Percentiles rank a stretch among this genome's conserved stretches.
Evolutionary conservation across 768 basidiomycete species (phyloP).

Genomic region (Collybia sp.): DNA sequence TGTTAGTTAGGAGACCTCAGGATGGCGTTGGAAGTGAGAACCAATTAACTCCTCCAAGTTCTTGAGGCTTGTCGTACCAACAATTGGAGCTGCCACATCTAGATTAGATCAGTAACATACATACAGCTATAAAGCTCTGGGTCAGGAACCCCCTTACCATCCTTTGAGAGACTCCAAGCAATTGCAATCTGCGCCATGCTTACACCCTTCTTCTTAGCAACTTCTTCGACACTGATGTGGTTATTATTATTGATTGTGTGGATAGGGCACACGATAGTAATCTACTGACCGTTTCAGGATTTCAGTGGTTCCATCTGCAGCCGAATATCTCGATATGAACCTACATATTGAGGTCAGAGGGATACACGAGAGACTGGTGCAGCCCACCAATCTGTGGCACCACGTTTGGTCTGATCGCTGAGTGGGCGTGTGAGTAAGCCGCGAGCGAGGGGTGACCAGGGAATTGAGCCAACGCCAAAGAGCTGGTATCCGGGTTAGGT

Average conservation of each 20-base stretch:
- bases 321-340: constrained; percentile 1
- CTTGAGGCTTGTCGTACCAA: constrained; percentile 39
- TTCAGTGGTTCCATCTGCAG: constrained; percentile 9
- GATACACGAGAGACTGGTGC: not conserved
- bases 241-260: constrained; percentile 6
- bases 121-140: not conserved
- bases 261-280: not conserved
- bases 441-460: constrained; percentile 33
- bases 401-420: constrained; percentile 20
- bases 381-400: constrained; percentile 11
- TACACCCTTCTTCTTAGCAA: constrained; percentile 37
- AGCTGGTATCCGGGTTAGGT: constrained; percentile 9
- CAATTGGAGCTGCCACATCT: constrained; percentile 44
- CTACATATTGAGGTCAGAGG: too few species aligned
- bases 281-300: constrained; percentile 23
- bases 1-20: not conserved
- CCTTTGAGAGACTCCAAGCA: constrained; percentile 39
- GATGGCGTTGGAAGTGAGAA: constrained; percentile 3
- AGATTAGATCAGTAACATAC: not conserved
- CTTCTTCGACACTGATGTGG: constrained; percentile 33
- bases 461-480: constrained; percentile 32
- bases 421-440: constrained; percentile 27
- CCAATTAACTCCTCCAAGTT: constrained; percentile 44
- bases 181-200: constrained; percentile 44
- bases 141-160: constrained; percentile 11